Percentiles rank a stretch among this genome's conserved stretches.
These are phyloP conservation scores for Cladophialophora exuberans DNA, from an alignment of 2,329 filamentous ascomycete species.

Conservation along the genomic window DNA sequence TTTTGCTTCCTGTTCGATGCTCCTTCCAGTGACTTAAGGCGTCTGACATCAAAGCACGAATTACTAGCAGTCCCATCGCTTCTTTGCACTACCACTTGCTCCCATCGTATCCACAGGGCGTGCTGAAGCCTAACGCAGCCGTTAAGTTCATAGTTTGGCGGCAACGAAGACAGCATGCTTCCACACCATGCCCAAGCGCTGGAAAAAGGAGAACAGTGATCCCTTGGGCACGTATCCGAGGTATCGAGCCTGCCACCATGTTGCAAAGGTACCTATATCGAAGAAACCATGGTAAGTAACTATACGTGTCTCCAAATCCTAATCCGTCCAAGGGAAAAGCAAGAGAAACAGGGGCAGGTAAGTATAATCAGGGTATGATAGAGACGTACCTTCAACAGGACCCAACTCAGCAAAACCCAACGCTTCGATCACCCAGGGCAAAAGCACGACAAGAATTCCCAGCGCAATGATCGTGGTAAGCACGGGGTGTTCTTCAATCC, in stretches of 20 bases:
- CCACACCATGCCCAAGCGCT: conserved; percentile 47
- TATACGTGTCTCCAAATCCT: background rate
- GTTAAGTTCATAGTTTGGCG: background rate
- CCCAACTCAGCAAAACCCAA: conserved; percentile 37
- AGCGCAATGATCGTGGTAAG: conserved; percentile 35
- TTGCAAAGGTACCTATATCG: conserved; percentile 41
- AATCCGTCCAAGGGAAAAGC: background rate
- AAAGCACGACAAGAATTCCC: conserved; percentile 33
- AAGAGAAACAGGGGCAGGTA: background rate
- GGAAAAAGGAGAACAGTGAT: conserved; percentile 48
- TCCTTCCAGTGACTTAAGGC: no score
- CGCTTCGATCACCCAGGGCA: conserved; percentile 35
- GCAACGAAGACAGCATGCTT: no score
- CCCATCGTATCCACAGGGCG: no score
- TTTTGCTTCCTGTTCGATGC: no score
- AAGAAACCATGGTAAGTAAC: background rate
- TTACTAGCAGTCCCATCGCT: no score
- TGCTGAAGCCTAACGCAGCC: no score
- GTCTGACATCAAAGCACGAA: no score
- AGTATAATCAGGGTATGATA: background rate
- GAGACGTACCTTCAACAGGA: conserved; percentile 29
- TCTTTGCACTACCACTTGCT: no score
- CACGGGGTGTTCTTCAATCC: conserved; percentile 33
- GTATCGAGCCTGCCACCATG: conserved; percentile 45
- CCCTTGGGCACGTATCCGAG: conserved; percentile 44